Percentiles rank a stretch among this genome's conserved stretches.
Conservation (phyloP, 257 asterid species). For the Nicotiana noctiflora region DNA sequence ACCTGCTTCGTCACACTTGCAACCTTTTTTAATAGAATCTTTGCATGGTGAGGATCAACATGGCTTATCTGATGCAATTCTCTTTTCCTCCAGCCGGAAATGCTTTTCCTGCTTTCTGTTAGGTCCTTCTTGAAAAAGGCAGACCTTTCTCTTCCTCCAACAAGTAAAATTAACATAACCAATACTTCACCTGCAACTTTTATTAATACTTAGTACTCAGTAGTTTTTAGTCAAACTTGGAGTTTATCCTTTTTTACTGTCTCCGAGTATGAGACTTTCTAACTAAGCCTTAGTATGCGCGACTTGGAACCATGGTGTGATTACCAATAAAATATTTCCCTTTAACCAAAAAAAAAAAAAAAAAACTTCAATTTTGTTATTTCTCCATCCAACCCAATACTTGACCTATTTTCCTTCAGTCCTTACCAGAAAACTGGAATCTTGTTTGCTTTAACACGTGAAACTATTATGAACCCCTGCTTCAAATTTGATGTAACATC, state of each 20-base stretch:
- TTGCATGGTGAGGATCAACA: neutral
- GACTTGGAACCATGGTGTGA: no score
- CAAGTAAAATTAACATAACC: neutral
- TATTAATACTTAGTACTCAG: neutral
- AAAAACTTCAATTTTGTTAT: no score
- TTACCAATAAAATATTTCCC: no score
- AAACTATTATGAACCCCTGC: neutral
- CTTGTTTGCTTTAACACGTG: neutral
- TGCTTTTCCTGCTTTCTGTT: neutral
- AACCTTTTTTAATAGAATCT: neutral
- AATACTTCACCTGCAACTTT: neutral
- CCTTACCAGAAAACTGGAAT: neutral
- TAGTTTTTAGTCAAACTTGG: neutral
- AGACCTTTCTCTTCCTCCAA: neutral
- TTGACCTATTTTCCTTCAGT: no score
- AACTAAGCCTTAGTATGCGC: neutral
- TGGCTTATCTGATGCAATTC: neutral
- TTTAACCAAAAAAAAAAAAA: no score
- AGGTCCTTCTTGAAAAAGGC: neutral
- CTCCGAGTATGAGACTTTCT: neutral
- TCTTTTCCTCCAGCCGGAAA: no score
- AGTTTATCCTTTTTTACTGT: neutral
- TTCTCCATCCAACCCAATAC: no score
- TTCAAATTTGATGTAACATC: neutral
- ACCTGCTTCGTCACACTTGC: neutral